Percentiles rank a stretch among this genome's conserved stretches.
These are phyloP conservation scores for Articulospora tetracladia DNA, from an alignment of 495 filamentous ascomycete species.

Conservation along the genomic window DNA sequence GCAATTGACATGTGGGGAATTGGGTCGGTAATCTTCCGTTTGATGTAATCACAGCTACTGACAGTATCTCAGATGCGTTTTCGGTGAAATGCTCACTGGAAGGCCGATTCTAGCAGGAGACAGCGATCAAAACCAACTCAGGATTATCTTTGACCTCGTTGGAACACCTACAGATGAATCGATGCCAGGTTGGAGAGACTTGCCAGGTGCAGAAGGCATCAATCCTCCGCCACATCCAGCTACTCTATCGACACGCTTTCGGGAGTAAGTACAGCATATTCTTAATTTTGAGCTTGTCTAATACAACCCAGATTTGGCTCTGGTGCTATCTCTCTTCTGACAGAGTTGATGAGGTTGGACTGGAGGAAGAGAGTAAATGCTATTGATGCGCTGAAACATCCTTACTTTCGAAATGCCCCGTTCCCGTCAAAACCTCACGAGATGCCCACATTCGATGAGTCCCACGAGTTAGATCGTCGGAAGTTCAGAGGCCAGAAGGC, in stretches of 20 bases:
- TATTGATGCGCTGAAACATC: conserved; percentile 88
- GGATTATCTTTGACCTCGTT: conserved; percentile 90
- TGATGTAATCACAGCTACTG: conserved; percentile 22
- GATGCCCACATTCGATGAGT: conserved; percentile 85
- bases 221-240: conserved; percentile 59
- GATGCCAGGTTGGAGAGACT: conserved; percentile 85
- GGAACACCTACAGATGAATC: conserved; percentile 85
- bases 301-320: conserved; percentile 36
- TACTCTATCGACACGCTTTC: conserved; percentile 67
- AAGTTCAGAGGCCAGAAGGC: conserved; percentile 79
- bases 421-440: conserved; percentile 78
- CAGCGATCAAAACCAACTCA: conserved; percentile 83
- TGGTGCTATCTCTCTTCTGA: conserved; percentile 72
- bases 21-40: conserved; percentile 54
- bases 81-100: conserved; percentile 95
- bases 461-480: conserved; percentile 89
- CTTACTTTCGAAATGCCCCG: conserved; percentile 79
- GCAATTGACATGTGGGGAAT: conserved; percentile 99
- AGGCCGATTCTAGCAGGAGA: conserved; percentile 90
- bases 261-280: conserved; percentile 46
- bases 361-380: conserved; percentile 88
- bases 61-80: conserved; percentile 66
- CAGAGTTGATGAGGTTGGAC: conserved; percentile 81
- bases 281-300: not conserved
- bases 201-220: conserved; percentile 79